Evolutionary conservation across 331 rosid genomes (phyloP), one percentile per base, ranked within the genome.

Genomic region (Rhamnella rubrinervis): DNA sequence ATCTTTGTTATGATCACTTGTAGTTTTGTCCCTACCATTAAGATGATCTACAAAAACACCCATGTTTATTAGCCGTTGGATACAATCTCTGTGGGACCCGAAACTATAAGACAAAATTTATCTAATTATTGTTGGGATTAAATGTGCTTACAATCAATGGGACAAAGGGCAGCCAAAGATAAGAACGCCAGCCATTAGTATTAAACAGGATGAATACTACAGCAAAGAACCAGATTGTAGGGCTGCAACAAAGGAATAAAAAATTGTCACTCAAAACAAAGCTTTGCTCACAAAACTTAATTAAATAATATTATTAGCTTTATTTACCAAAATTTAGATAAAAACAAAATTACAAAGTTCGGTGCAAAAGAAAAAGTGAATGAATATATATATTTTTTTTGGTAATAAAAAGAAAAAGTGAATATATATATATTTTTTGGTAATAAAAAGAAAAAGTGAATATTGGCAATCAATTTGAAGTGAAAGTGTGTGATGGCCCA

Each of bases 11-110:
- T 77, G 59, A 71, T 52, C 57, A 77, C 77, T 51, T 77, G 77
- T 13, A 77, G 81, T 73, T 77, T 71, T 41, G 81, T 71, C 53
- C 81, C 81, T 44, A 77, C 73, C 61, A 77, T 59, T n/a, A 77
- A 44, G 52, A 77, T 66, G 21, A 77, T 71, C 81, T 77, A 67
- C 68, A 59, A 31, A 31, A 31, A 31, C 18, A 28, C 16, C 16
- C 10, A 39, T 38, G 35, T 31, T 31, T 31, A 61, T 11, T 59
- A 21, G 23, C 8, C 4, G 39, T 55, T 14, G 38, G 55, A 38
- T 41, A 62, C 55, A 51, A 20, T 11, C 6, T 50, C 28, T 4
- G 64, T 31, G 35, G 35, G 47, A 53, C 56, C 57, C 1, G 23
- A 40, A 46, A 28, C 0, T 62, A 31, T 9, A 37, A n/a, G 18